Conservation (phyloP, 306 rosid genomes). For the Vachellia collinsii region DNA sequence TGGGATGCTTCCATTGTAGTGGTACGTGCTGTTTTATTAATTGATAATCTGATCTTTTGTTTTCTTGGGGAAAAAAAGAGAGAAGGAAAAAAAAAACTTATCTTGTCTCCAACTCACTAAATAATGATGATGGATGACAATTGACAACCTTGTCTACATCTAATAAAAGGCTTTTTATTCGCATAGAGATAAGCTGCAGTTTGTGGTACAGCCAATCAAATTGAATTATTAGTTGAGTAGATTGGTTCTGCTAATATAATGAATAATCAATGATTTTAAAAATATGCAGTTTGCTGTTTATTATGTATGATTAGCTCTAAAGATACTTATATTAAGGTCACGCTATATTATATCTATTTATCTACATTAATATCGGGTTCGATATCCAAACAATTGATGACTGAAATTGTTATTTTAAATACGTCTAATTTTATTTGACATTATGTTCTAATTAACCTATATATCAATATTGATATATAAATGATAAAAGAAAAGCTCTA, state of each 20-base stretch:
- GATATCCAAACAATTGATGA: background rate
- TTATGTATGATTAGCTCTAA: background rate
- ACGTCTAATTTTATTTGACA: background rate
- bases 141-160: background rate
- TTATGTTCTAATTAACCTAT: background rate
- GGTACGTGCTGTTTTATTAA: background rate
- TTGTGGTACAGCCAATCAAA: background rate
- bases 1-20: conserved; percentile 16
- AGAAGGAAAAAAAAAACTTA: background rate
- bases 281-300: background rate
- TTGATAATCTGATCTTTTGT: background rate
- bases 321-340: background rate
- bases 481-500: background rate
- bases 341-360: background rate
- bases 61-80: background rate
- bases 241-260: background rate
- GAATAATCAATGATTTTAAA: background rate
- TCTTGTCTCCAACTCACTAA: background rate
- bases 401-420: background rate
- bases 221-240: background rate
- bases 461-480: background rate
- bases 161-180: background rate
- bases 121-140: background rate
- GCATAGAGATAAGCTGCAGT: background rate
- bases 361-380: no score